Evolutionary conservation across 805 yeast species (phyloP).

Genomic region (Yarrowia sp.): DNA sequence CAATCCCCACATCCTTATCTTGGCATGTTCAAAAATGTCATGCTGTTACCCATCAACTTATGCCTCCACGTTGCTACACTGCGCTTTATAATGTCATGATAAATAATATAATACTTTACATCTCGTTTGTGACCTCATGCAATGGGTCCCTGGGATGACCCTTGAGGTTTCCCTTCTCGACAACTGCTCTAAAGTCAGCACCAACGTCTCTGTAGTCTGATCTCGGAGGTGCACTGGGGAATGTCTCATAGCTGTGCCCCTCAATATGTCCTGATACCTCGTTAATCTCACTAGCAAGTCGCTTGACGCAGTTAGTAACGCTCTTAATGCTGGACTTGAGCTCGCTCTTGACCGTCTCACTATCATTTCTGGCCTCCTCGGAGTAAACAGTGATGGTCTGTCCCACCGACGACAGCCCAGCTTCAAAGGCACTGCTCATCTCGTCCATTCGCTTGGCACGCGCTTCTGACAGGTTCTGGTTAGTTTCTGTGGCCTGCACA

Average conservation of each 20-base stretch:
- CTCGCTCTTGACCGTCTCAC: background rate
- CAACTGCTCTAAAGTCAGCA: constrained; percentile 20
- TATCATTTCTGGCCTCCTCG: background rate
- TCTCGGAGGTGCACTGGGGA: constrained; percentile 16
- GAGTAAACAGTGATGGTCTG: constrained; percentile 5
- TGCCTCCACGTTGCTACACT: no score
- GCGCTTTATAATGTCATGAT: background rate
- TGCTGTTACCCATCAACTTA: no score
- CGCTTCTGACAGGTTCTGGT: background rate
- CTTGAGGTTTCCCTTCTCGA: constrained; percentile 11
- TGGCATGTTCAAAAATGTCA: no score
- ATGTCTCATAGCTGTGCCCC: background rate
- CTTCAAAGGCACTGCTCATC: constrained; percentile 13
- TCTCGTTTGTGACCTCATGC: constrained; percentile 27
- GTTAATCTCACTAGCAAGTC: constrained; percentile 10
- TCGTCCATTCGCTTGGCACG: constrained; percentile 15
- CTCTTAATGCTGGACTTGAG: background rate
- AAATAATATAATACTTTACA: constrained; percentile 27
- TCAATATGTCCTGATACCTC: constrained; percentile 14
- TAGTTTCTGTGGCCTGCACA: constrained; percentile 27
- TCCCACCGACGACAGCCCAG: background rate
- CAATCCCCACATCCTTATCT: no score
- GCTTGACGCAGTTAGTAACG: background rate
- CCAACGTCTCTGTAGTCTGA: background rate
- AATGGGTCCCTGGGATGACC: constrained; percentile 20